Evolutionary conservation across 805 yeast genomes (phyloP).

Genomic region (Tanozyma kutaoensis): DNA sequence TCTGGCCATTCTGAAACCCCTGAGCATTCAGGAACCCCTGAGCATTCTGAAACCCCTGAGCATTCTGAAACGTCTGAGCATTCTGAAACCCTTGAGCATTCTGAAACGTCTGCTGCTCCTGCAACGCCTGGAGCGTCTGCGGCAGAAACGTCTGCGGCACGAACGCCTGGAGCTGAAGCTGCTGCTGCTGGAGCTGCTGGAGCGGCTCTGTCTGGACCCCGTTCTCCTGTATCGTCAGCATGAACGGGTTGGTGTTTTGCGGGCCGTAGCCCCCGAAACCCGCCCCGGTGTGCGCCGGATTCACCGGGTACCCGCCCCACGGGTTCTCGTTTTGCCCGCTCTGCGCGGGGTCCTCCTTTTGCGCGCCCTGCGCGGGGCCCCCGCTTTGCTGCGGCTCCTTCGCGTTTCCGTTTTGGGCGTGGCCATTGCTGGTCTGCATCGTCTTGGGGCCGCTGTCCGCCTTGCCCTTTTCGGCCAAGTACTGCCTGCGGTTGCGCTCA

Average conservation of each 20-base stretch:
- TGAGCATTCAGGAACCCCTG: not conserved
- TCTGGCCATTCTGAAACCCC: not conserved
- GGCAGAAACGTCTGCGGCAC: too few species aligned
- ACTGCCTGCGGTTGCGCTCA: slow-evolving; percentile 67
- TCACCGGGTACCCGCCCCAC: too few species aligned
- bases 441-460: too few species aligned
- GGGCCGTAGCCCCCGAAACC: slow-evolving; percentile 44
- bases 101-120: too few species aligned
- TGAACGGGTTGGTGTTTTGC: slow-evolving; percentile 7
- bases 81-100: not conserved
- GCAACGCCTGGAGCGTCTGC: too few species aligned
- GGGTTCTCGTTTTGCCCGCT: too few species aligned
- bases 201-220: not conserved
- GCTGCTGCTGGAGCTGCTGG: not conserved
- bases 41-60: not conserved
- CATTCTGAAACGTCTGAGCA: not conserved
- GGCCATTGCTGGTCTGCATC: too few species aligned
- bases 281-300: slow-evolving; percentile 33
- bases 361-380: too few species aligned
- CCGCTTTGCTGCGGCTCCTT: too few species aligned
- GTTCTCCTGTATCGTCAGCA: not conserved
- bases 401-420: too few species aligned
- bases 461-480: slow-evolving; percentile 47
- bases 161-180: slow-evolving; percentile 1
- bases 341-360: too few species aligned